These are phyloP conservation scores for Murraya koenigii DNA, from an alignment of 345 rosid genomes.

Conservation along the genomic window DNA sequence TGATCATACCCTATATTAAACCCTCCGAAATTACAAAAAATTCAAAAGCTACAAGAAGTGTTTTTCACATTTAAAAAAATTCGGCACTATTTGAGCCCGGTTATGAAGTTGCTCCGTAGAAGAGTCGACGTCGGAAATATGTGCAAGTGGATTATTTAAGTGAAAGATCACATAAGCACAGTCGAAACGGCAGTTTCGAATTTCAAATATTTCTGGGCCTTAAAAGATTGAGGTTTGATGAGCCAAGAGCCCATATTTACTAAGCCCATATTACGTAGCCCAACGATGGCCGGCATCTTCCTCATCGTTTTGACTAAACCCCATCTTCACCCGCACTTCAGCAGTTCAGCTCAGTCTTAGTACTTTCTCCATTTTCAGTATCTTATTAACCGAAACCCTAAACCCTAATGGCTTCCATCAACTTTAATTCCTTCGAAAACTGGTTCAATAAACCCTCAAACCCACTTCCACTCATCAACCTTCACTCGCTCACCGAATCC, in stretches of 20 bases:
- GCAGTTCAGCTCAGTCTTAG: no score
- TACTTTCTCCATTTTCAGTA: not conserved
- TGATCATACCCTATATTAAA: no score
- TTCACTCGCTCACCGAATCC: slow-evolving; percentile 37
- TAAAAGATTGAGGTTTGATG: not conserved
- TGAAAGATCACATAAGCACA: no score
- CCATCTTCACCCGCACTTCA: not conserved
- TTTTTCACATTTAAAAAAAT: not conserved
- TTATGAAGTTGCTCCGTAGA: no score
- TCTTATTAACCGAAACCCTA: not conserved
- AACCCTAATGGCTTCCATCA: slow-evolving; percentile 60
- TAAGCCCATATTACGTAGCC: not conserved
- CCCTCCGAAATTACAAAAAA: no score
- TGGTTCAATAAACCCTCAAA: slow-evolving; percentile 77
- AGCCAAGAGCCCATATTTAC: not conserved
- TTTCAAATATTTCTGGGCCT: not conserved
- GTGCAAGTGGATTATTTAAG: no score
- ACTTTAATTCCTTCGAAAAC: slow-evolving; percentile 73
- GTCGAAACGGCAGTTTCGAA: no score
- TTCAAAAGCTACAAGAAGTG: no score
- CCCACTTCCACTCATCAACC: slow-evolving; percentile 53
- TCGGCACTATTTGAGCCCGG: no score
- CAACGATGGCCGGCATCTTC: not conserved
- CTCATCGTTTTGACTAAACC: not conserved
- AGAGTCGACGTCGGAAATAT: no score